Evolutionary conservation across 83 land plant species (phyloP), one percentile per base, ranked within the genome.

Genomic region (Picea engelmannii): DNA sequence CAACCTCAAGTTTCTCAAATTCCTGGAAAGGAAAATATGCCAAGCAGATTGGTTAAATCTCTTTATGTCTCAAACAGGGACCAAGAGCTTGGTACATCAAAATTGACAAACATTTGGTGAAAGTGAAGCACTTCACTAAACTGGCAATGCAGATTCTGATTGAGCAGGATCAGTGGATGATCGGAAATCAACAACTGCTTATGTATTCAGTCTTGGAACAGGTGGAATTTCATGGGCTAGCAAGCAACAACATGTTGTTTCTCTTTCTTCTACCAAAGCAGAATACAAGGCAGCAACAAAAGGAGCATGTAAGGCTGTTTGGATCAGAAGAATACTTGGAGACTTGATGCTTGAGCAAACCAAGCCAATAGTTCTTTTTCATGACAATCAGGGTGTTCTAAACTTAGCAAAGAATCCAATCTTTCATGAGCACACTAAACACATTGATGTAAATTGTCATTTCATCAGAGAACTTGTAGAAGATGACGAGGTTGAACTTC

Each of bases 121-220:
- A 44, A 44, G 47, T 44, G 47, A 44, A 5, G 47, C 47, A 44
- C 47, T 44, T 44, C 47, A 44, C 0, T 6, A 7, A 25, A 9
- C 4, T 66, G 35, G 69, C 15, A 10, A 24, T 15, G 21, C 7
- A 25, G 15, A 66, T 23, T 66, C 16, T 25, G 35, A 66, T 23
- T 23, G 35, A 38, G 38, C 0, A 24, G 69, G 69, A 24, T 66
- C 16, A 11, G 3, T 66, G 35, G 69, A 66, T 66, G 69, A 66
- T 66, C 11, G 1, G 27, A 66, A 25, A 66, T 66, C 13, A 6
- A 24, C 35, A 6, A 24, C 35, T 49, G 27, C 81, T n/a, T 79
- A 67, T 60, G 5, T 86, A 2, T 82, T 69, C 44, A 35, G 69
- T 31, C 59, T 86, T 55, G 82, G 85, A 17, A 20, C 63, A 5